Percentiles rank a stretch among this genome's conserved stretches.
Evolutionary conservation across 768 basidiomycete species (phyloP).

Genomic region (Fomitopsis pulvina): DNA sequence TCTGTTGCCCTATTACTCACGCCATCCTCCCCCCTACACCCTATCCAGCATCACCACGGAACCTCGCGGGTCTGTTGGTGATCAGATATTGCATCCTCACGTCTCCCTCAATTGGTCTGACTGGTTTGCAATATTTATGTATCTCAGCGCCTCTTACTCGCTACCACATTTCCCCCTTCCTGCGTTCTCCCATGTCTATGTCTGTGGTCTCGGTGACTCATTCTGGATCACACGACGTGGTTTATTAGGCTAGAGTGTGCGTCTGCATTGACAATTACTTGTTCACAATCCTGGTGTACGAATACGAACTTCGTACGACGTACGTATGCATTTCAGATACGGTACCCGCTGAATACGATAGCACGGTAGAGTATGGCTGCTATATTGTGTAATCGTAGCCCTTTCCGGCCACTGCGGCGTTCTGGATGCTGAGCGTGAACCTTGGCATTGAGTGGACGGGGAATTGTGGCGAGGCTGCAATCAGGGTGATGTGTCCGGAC

Average conservation of each 20-base stretch:
- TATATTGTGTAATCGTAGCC: background rate
- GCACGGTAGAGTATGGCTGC: background rate
- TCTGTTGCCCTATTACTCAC: background rate
- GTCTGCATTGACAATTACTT: background rate
- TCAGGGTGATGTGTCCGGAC: no score
- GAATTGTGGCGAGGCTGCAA: no score
- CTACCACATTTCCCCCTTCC: background rate
- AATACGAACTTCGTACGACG: background rate
- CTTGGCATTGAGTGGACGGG: no score
- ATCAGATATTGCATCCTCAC: background rate
- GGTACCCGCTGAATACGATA: background rate
- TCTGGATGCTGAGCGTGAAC: no score
- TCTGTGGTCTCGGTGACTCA: background rate
- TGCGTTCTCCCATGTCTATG: background rate
- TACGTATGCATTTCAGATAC: background rate
- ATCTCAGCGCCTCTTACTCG: background rate
- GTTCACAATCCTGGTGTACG: background rate
- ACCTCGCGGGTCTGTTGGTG: no score
- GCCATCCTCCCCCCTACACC: no score
- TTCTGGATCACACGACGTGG: background rate
- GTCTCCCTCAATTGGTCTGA: background rate
- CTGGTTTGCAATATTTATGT: conserved; percentile 5
- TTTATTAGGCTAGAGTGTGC: background rate
- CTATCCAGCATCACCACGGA: no score
- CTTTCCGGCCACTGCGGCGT: background rate